Evolutionary conservation across 352 stramenopile genomes (phyloP), one percentile per base, ranked within the genome.

Genomic region (Pythium brachiatum): DNA sequence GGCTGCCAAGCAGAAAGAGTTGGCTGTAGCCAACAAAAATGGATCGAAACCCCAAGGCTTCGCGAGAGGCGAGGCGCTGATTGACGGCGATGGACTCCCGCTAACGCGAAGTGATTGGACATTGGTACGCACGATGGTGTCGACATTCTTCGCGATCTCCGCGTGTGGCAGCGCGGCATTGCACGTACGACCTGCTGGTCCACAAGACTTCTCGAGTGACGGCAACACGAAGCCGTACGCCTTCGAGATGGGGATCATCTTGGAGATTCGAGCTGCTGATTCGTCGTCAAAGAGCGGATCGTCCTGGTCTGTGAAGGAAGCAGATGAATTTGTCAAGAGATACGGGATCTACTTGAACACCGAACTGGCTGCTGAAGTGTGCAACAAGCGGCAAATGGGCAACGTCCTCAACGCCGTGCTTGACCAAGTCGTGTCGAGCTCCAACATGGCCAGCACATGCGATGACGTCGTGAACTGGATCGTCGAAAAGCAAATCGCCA

Each of bases 311-410:
- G 64, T 64, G 26, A 57, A 60, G n/a, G 82, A 91, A 63, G 75
- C 83, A 5, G 68, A 93, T 62, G 73, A 70, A 0, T 94, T 94
- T 57, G 72, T 94, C 26, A 71, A 64, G 52, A 93, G 91, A 56
- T 95, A 95, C 41, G 85, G 85, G 9, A 85, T 85, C 27, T 95
- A 95, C 59, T 68, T 95, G 48, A 91, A 92, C 53, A 79, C 86
- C 7, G 87, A 95, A 51, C 68, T 93, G 36, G 87, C 87, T 20
- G 84, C 85, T 36, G 78, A 94, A 65, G 74, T 93, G 0, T 94
- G 85, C 66, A 94, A 87, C 29, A 70, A 86, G 47, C 81, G 73
- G 15, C 68, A 82, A 12, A 89, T 93, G 57, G 72, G 75, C 7
- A 68, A 62, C n/a, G 83, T 81, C 21, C 67, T 94, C 26, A 85